Evolutionary conservation across 2,329 filamentous ascomycete species (phyloP).

Genomic region (Fusarium anguioides): DNA sequence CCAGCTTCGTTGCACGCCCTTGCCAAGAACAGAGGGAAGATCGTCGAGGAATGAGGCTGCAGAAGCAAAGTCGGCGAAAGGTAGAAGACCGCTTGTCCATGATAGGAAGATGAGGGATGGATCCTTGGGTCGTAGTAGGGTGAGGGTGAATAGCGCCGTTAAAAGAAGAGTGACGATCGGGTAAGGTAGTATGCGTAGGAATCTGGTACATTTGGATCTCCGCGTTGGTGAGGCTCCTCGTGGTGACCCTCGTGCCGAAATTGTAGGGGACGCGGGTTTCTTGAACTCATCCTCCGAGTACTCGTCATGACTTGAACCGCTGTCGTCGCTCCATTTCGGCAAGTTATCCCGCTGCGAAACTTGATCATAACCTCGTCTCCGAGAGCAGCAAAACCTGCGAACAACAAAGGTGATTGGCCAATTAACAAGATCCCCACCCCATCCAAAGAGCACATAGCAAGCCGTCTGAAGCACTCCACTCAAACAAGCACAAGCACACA

Average conservation of each 20-base stretch:
- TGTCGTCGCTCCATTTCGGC: slow-evolving; percentile 8
- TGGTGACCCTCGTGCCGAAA: not conserved
- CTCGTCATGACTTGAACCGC: not conserved
- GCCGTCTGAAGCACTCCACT: slow-evolving; percentile 44
- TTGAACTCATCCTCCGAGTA: slow-evolving; percentile 22
- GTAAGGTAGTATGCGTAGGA: slow-evolving; percentile 31
- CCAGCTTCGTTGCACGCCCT: slow-evolving; percentile 44
- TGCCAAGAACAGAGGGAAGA: slow-evolving; percentile 40
- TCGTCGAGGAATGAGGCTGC: slow-evolving; percentile 46
- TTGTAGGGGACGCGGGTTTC: not conserved
- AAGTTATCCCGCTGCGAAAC: slow-evolving; percentile 16
- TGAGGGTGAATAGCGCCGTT: slow-evolving; percentile 41
- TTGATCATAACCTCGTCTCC: slow-evolving; percentile 14
- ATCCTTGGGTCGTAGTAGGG: slow-evolving; percentile 47
- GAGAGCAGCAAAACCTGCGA: slow-evolving; percentile 8
- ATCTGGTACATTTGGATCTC: slow-evolving; percentile 1
- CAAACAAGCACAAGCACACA: slow-evolving; percentile 28
- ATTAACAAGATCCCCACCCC: slow-evolving; percentile 45
- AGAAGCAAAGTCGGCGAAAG: slow-evolving; percentile 50
- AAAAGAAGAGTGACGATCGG: slow-evolving; percentile 41
- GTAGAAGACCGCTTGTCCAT: slow-evolving; percentile 50
- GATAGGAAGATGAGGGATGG: slow-evolving; percentile 51
- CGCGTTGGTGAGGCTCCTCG: not conserved
- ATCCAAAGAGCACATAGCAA: slow-evolving; percentile 44
- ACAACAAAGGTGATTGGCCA: slow-evolving; percentile 42